phyloP scores from a whole-genome alignment of 2,329 filamentous ascomycete genomes.

The Diplodia mutila region DNA sequence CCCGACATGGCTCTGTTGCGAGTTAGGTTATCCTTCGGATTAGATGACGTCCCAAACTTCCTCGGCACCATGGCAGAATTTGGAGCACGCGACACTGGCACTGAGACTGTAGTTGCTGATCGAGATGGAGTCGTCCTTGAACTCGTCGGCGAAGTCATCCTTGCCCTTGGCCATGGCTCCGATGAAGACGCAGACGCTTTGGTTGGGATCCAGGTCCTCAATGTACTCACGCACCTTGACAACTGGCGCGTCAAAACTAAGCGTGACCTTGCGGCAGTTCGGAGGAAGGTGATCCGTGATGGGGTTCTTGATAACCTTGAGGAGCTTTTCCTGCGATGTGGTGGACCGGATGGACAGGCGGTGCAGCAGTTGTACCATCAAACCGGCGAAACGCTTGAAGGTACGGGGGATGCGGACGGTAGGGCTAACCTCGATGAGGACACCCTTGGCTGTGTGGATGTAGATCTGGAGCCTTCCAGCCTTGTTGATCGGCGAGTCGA shows the following conservation, averaged over 20 bases:
- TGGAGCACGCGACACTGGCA: slow-evolving; percentile 98
- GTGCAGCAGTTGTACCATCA: slow-evolving; percentile 98
- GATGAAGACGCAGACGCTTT: slow-evolving; percentile 97
- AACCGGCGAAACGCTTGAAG: slow-evolving; percentile 96
- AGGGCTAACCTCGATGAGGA: slow-evolving; percentile 97
- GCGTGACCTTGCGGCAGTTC: slow-evolving; percentile 95
- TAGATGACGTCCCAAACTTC: slow-evolving; percentile 94
- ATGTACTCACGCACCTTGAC: slow-evolving; percentile 90
- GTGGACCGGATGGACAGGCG: slow-evolving; percentile 94
- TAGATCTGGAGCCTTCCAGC: slow-evolving; percentile 97
- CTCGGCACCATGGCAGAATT: slow-evolving; percentile 98
- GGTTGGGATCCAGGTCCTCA: slow-evolving; percentile 73
- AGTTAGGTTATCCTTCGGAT: neutral
- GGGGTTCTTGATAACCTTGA: slow-evolving; percentile 97
- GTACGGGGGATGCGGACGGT: slow-evolving; percentile 96
- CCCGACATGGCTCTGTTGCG: neutral
- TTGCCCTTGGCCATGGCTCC: slow-evolving; percentile 98
- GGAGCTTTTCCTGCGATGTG: slow-evolving; percentile 94
- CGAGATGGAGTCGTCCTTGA: slow-evolving; percentile 95
- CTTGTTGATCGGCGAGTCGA: slow-evolving; percentile 99
- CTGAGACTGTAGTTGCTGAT: slow-evolving; percentile 98
- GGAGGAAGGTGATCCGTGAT: slow-evolving; percentile 96
- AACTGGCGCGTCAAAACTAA: slow-evolving; percentile 90
- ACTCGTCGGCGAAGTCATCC: slow-evolving; percentile 91
- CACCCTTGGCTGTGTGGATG: slow-evolving; percentile 96